phyloP scores from a whole-genome alignment of 495 filamentous ascomycete species.

The Aspergillus wentii region DNA sequence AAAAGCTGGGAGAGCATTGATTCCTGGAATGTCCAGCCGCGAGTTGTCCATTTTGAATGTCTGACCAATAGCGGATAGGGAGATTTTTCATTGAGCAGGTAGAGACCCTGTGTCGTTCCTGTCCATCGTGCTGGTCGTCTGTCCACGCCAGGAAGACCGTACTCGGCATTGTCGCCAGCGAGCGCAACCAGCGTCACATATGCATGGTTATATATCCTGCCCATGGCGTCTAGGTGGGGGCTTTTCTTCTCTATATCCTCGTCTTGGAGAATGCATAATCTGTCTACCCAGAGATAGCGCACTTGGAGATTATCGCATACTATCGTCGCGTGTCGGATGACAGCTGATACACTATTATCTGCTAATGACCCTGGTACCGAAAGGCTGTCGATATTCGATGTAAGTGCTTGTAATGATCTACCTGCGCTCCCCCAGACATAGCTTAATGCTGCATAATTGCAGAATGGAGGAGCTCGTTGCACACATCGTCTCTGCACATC shows the following conservation, averaged over 20 bases:
- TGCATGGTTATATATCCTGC: constrained; percentile 24
- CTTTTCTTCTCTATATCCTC: constrained; percentile 16
- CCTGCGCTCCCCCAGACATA: constrained; percentile 18
- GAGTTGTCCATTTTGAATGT: background rate
- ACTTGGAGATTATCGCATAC: constrained; percentile 7
- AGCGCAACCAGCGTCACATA: constrained; percentile 26
- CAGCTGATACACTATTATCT: constrained; percentile 10
- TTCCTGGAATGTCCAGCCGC: background rate
- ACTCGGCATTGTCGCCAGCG: constrained; percentile 10
- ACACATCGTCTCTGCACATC: no score
- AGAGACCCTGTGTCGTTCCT: background rate
- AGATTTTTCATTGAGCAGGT: background rate
- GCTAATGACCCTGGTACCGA: background rate
- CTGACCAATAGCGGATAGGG: background rate
- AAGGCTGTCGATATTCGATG: background rate
- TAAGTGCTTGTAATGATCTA: background rate
- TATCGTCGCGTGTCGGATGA: constrained; percentile 21
- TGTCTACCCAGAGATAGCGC: constrained; percentile 28
- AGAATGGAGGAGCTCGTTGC: no score
- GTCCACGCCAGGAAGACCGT: constrained; percentile 7
- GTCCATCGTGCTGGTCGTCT: background rate
- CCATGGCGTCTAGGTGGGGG: constrained; percentile 25
- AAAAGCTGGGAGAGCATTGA: background rate
- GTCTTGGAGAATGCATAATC: constrained; percentile 31
- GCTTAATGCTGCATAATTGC: constrained; percentile 21